Evolutionary conservation across 495 filamentous ascomycete genomes (phyloP).

Genomic region (Aspergillus incahuasiensis): DNA sequence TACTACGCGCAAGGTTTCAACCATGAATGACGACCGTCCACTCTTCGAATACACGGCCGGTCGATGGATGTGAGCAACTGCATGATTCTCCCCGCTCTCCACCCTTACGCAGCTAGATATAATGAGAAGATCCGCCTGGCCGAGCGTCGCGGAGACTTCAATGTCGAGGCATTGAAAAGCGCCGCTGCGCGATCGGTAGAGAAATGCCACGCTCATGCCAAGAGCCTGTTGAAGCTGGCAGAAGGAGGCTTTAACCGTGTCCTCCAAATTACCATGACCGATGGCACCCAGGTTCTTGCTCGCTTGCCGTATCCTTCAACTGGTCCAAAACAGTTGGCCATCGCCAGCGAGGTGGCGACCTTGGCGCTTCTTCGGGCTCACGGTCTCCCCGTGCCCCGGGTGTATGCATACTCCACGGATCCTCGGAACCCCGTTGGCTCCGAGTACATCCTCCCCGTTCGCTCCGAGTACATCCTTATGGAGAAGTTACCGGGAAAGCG

Average conservation of each 20-base stretch:
- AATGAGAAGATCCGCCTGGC: not conserved
- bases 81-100: no score
- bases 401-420: no score
- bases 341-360: conserved; percentile 36
- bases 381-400: conserved; percentile 22
- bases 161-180: not conserved
- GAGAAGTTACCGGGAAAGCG: no score
- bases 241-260: conserved; percentile 30
- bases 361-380: conserved; percentile 23
- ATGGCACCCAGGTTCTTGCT: conserved; percentile 21
- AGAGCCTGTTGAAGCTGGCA: conserved; percentile 19
- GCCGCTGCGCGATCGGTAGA: not conserved
- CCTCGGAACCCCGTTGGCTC: no score
- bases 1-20: no score
- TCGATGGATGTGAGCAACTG: no score
- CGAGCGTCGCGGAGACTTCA: not conserved
- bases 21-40: no score
- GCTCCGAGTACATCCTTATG: no score
- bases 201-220: conserved; percentile 7
- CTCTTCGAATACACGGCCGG: no score
- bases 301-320: conserved; percentile 23
- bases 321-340: conserved; percentile 21
- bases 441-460: no score
- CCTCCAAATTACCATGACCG: conserved; percentile 17
- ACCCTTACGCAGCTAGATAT: no score